Evolutionary conservation across 208 protist genomes (phyloP).

Genomic region (Phytomonas francai): DNA sequence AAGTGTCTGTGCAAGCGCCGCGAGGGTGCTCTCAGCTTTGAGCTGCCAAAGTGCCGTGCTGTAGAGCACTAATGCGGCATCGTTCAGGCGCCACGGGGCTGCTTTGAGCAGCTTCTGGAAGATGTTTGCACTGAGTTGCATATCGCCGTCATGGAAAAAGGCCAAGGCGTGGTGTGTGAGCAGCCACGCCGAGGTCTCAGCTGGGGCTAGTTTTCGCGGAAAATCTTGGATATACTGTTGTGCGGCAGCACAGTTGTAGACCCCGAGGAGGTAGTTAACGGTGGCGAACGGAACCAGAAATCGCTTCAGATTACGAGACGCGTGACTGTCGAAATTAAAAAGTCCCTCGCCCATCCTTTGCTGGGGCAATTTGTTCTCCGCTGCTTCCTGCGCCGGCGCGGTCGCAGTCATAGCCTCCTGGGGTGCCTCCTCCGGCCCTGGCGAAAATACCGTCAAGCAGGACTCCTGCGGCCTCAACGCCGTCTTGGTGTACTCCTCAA

Average conservation of each 20-base stretch:
- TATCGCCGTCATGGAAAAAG: constrained; percentile 68
- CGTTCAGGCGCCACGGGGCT: constrained; percentile 50
- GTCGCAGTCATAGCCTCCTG: constrained; percentile 12
- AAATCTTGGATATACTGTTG: neutral
- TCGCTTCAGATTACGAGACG: constrained; percentile 7
- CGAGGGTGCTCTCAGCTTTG: constrained; percentile 66
- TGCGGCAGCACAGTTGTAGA: constrained; percentile 32
- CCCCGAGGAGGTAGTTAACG: constrained; percentile 20
- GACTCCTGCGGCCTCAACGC: constrained; percentile 12
- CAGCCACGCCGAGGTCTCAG: constrained; percentile 27
- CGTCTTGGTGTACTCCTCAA: constrained; percentile 35
- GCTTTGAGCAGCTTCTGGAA: constrained; percentile 37
- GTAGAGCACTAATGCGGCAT: constrained; percentile 81
- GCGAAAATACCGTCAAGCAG: constrained; percentile 13
- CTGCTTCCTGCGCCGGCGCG: neutral
- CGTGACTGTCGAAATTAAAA: constrained; percentile 6
- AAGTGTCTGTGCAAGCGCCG: constrained; percentile 84
- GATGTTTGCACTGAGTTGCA: constrained; percentile 36
- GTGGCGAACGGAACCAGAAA: constrained; percentile 23
- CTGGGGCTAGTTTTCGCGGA: constrained; percentile 11
- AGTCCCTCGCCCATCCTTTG: neutral
- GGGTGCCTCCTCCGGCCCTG: constrained; percentile 12
- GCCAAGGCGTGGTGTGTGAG: constrained; percentile 48
- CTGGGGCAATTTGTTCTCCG: neutral
- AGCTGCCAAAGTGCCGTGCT: constrained; percentile 96